phyloP scores from a whole-genome alignment of 2,329 filamentous ascomycete species.

The Aspergillus neoniger region DNA sequence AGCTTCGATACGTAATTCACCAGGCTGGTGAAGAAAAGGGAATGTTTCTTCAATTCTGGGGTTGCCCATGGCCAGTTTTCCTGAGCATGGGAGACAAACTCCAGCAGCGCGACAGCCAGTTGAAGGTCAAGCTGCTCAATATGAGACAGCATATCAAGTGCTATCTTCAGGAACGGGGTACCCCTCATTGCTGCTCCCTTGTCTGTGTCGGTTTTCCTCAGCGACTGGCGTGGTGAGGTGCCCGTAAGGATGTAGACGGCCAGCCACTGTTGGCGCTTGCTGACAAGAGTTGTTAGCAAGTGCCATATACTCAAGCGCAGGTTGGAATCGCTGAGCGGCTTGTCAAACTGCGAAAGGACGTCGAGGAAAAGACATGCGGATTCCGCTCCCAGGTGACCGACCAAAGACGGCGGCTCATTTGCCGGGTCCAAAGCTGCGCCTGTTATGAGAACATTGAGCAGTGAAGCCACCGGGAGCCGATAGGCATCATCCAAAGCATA shows the following conservation, averaged over 20 bases:
- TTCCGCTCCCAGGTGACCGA: slow-evolving; percentile 82
- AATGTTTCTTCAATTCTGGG: slow-evolving; percentile 72
- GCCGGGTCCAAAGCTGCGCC: slow-evolving; percentile 63
- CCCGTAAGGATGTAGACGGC: slow-evolving; percentile 90
- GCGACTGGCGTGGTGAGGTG: slow-evolving; percentile 74
- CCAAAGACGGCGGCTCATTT: slow-evolving; percentile 86
- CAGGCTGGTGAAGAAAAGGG: slow-evolving; percentile 70
- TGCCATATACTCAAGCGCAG: slow-evolving; percentile 76
- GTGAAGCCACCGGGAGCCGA: slow-evolving; percentile 63
- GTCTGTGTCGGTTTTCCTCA: slow-evolving; percentile 54
- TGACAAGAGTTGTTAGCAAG: slow-evolving; percentile 81
- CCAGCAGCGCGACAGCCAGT: slow-evolving; percentile 73
- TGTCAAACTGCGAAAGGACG: slow-evolving; percentile 73
- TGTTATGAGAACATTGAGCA: slow-evolving; percentile 73
- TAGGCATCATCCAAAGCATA: slow-evolving; percentile 71
- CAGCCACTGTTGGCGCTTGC: slow-evolving; percentile 93
- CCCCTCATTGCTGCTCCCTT: slow-evolving; percentile 54
- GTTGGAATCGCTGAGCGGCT: slow-evolving; percentile 66
- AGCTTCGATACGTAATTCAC: slow-evolving; percentile 67
- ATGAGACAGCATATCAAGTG: slow-evolving; percentile 68
- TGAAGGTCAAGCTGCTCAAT: slow-evolving; percentile 66
- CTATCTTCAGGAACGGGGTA: slow-evolving; percentile 72
- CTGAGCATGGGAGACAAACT: slow-evolving; percentile 85
- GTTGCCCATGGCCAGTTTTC: slow-evolving; percentile 97
- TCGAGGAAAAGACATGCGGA: slow-evolving; percentile 82